Base-by-base conservation (phyloP, 2,329 filamentous ascomycete genomes). In the Stemphylium beticola region DNA sequence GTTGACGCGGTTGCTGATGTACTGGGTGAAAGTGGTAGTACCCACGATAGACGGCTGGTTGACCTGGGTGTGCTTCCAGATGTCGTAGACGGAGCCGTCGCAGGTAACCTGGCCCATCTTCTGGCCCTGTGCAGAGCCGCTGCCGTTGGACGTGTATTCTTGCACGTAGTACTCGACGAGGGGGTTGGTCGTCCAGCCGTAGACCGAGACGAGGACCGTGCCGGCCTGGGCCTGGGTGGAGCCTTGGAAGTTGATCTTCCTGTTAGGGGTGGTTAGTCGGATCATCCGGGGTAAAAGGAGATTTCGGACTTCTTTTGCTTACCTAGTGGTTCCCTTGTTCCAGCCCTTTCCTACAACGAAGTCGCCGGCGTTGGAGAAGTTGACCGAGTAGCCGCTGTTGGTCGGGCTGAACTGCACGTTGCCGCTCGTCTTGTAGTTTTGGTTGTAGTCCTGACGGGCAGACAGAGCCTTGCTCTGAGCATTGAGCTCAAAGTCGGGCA, bases 121-220 rank as follows among this genome's bases (percentile, higher is more conserved):
- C 26, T 58, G 53, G 49, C 71, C 66, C 46, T 72, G 64, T 2
- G 66, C 64, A n/a, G 63, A 65, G 7, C 67, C 68, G 7, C 60
- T 76, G 9, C 76, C 80, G 61, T 79, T 77, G 60, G 71, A 75
- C 12, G 79, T 76, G 61, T 82, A 79, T 38, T 79, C 78, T 49
- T 79, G 81, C 38, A 79, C 78, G 71, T 65, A 85, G 81, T 77
- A 82, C 76, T 73, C 83, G 81, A 70, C 47, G 10, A 69, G 53
- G 8, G 81, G 81, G 66, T 76, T 78, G 2, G 68, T 76, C 4
- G 80, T 82, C 82, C 83, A 86, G 29, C 83, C 83, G 61, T 86
- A 86, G 34, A 85, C 70, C 24, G 68, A 66, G 33, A 72, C 65
- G 22, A 69, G 63, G 20, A 69, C 67, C 2, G 68, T 71, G 34